A percentile compares a stretch with the other conserved stretches of the same genome.
phyloP scores from a whole-genome alignment of 331 rosid species.

The Quercus phellos region DNA sequence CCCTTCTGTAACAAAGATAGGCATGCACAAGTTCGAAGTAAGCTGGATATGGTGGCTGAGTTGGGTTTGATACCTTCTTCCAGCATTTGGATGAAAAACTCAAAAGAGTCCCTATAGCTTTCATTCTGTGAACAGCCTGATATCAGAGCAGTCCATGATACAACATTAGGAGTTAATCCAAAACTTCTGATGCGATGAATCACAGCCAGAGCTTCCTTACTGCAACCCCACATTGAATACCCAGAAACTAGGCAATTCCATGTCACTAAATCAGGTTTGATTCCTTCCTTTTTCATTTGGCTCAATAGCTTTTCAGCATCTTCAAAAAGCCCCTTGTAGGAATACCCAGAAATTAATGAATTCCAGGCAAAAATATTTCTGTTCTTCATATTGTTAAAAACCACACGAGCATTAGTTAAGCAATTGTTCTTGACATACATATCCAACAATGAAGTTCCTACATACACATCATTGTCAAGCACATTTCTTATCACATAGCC shows the following conservation, averaged over 20 bases:
- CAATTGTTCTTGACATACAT: constrained; percentile 59
- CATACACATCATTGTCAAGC: constrained; percentile 54
- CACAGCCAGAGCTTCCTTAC: constrained; percentile 47
- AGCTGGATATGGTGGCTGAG: constrained; percentile 47
- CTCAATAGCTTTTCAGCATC: constrained; percentile 43
- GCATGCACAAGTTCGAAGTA: constrained; percentile 55
- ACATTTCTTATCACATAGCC: constrained; percentile 46
- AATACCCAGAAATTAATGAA: constrained; percentile 61
- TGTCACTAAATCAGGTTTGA: constrained; percentile 60
- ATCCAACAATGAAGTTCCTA: constrained; percentile 56
- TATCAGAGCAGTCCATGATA: constrained; percentile 75
- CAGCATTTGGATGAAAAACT: constrained; percentile 55
- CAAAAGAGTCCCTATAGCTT: constrained; percentile 38
- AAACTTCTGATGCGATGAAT: constrained; percentile 42
- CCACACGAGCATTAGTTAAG: constrained; percentile 41
- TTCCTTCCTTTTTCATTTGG: constrained; percentile 42
- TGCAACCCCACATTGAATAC: constrained; percentile 46
- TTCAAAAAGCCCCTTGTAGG: constrained; percentile 48
- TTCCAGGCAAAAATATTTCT: constrained; percentile 59
- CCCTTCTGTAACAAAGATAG: constrained; percentile 51
- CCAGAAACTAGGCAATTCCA: constrained; percentile 70
- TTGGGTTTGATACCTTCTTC: constrained; percentile 52
- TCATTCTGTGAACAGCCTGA: constrained; percentile 58
- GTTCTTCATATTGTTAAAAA: constrained; percentile 45
- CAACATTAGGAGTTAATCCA: constrained; percentile 53